A percentile compares a stretch with the other conserved stretches of the same genome.
Evolutionary conservation across 495 filamentous ascomycete genomes (phyloP).

Genomic region (Aspergillus kassunensis): DNA sequence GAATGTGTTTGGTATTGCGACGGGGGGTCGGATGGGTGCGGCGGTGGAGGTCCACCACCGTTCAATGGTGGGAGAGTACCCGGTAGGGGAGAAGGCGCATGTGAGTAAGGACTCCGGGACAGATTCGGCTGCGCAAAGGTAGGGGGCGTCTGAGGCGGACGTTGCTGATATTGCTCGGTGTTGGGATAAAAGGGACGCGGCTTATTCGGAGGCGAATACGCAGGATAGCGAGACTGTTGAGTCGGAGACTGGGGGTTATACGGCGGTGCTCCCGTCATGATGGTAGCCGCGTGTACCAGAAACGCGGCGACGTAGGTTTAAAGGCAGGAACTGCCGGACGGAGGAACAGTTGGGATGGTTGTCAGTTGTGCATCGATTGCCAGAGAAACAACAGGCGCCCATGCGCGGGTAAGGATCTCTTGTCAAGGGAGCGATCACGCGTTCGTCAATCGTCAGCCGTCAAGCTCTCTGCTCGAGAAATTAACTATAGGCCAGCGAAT

Average conservation of each 20-base stretch:
- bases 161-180: conserved; percentile 54
- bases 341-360: conserved; percentile 11
- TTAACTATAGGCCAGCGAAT: conserved; percentile 14
- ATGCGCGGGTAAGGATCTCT: conserved; percentile 15
- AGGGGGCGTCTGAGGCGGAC: conserved; percentile 51
- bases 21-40: conserved; percentile 39
- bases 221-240: conserved; percentile 37
- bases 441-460: conserved; percentile 14
- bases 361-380: conserved; percentile 10
- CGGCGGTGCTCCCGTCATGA: conserved; percentile 48
- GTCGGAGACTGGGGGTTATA: conserved; percentile 44
- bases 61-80: conserved; percentile 48
- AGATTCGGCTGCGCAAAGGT: conserved; percentile 51
- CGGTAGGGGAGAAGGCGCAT: conserved; percentile 51
- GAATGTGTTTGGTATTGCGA: conserved; percentile 45
- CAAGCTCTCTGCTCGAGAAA: conserved; percentile 15
- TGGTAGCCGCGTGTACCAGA: conserved; percentile 39
- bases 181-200: conserved; percentile 50
- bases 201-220: conserved; percentile 46
- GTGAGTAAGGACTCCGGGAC: conserved; percentile 44
- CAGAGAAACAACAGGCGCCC: conserved; percentile 10
- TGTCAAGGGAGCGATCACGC: conserved; percentile 21
- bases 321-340: conserved; percentile 8
- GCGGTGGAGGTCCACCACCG: conserved; percentile 46
- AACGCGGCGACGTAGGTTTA: conserved; percentile 21